Evolutionary conservation across 495 filamentous ascomycete species (phyloP).

Genomic region (Penicillium chermesinum): DNA sequence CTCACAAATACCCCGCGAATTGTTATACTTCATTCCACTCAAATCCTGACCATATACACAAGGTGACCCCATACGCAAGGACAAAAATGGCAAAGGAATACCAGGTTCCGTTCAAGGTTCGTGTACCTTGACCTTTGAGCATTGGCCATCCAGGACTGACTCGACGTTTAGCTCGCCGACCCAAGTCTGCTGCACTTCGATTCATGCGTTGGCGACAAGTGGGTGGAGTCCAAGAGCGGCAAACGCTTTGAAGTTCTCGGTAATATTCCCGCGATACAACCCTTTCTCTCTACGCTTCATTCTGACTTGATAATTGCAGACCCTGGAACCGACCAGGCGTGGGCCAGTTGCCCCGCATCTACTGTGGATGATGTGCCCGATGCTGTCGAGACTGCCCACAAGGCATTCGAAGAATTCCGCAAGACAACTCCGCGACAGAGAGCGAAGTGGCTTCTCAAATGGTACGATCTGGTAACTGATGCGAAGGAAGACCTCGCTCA

Average conservation of each 20-base stretch:
- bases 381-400: constrained; percentile 54
- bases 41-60: background rate
- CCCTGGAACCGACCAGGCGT: constrained; percentile 59
- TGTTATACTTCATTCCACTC: background rate
- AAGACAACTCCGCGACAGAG: constrained; percentile 56
- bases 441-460: constrained; percentile 58
- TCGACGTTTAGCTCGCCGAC: constrained; percentile 46
- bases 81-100: constrained; percentile 35
- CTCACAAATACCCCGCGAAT: background rate
- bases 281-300: background rate
- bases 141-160: background rate
- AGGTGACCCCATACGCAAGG: too few species aligned
- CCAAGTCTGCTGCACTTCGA: constrained; percentile 54
- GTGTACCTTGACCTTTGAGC: background rate
- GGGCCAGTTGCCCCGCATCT: constrained; percentile 60
- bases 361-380: constrained; percentile 55
- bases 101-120: constrained; percentile 38
- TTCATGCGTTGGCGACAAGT: constrained; percentile 57
- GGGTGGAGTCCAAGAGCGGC: constrained; percentile 57
- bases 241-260: constrained; percentile 63
- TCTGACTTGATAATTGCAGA: constrained; percentile 31
- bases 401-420: constrained; percentile 56
- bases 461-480: constrained; percentile 48
- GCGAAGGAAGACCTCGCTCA: constrained; percentile 52
- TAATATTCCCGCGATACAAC: too few species aligned